phyloP scores from a whole-genome alignment of 345 rosid species.

The Odontarrhena argentea region DNA sequence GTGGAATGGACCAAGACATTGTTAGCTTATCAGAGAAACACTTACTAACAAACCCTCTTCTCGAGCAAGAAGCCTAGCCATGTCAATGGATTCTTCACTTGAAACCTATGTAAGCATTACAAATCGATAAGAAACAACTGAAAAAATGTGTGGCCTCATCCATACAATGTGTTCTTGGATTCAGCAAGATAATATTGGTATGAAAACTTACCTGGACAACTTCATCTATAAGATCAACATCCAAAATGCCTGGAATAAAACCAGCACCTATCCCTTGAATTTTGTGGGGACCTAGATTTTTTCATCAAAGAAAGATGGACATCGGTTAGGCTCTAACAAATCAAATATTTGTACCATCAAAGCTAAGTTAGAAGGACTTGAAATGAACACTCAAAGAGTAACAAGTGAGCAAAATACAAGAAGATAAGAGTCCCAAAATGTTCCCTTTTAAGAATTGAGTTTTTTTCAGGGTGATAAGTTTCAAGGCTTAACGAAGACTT shows the following conservation, averaged over 20 bases:
- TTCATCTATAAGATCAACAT: constrained; percentile 57
- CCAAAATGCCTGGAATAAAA: constrained; percentile 73
- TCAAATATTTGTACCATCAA: too few species aligned
- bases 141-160: neutral
- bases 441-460: neutral
- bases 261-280: constrained; percentile 28
- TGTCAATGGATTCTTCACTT: constrained; percentile 69
- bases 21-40: neutral
- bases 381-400: neutral
- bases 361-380: neutral
- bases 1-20: too few species aligned
- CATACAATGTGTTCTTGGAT: neutral
- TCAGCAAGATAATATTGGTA: neutral
- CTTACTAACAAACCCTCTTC: constrained; percentile 73
- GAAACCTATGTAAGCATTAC: constrained; percentile 47
- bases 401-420: neutral
- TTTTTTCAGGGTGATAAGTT: neutral
- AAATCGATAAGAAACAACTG: constrained; percentile 7
- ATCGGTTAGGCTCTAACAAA: too few species aligned
- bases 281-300: too few species aligned
- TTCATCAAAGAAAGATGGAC: too few species aligned
- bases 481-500: neutral
- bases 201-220: constrained; percentile 54
- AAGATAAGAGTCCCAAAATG: neutral
- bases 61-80: constrained; percentile 60